These are phyloP conservation scores for Colletotrichum eleusines DNA, from an alignment of 2,329 filamentous ascomycete genomes.

Conservation along the genomic window DNA sequence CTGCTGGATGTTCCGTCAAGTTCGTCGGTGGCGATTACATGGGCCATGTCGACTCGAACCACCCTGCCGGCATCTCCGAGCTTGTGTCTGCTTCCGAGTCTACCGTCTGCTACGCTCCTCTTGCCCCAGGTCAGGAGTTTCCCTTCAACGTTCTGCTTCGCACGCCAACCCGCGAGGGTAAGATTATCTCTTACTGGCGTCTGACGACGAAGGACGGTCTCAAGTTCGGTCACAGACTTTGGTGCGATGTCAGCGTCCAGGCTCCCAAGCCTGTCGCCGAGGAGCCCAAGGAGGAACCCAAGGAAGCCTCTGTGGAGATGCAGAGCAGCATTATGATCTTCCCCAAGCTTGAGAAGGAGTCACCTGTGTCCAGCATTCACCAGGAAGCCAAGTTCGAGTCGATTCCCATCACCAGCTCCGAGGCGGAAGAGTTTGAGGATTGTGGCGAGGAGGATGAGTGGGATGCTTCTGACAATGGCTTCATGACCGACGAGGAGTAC, in stretches of 20 bases:
- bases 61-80: constrained; percentile 81
- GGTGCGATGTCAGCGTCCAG: constrained; percentile 89
- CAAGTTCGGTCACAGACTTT: constrained; percentile 92
- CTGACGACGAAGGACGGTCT: constrained; percentile 83
- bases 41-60: constrained; percentile 86
- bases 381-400: constrained; percentile 66
- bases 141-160: constrained; percentile 88
- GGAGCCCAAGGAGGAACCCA: constrained; percentile 46
- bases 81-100: constrained; percentile 86
- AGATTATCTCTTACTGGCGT: constrained; percentile 95
- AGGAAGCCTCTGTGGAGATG: constrained; percentile 48
- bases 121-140: constrained; percentile 80
- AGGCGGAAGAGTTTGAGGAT: constrained; percentile 65
- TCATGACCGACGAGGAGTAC: constrained; percentile 97
- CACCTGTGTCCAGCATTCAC: constrained; percentile 83
- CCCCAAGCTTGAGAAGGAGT: constrained; percentile 95
- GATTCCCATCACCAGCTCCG: constrained; percentile 57
- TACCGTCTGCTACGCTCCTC: constrained; percentile 76
- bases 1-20: constrained; percentile 87
- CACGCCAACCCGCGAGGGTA: constrained; percentile 80
- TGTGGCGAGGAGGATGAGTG: constrained; percentile 70
- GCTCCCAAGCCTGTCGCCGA: constrained; percentile 52
- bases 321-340: constrained; percentile 87
- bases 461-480: constrained; percentile 76
- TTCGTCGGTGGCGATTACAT: constrained; percentile 97